A percentile compares a stretch with the other conserved stretches of the same genome.
Evolutionary conservation across 2,329 filamentous ascomycete species (phyloP).

Genomic region (Fusarium solani-melongenae): DNA sequence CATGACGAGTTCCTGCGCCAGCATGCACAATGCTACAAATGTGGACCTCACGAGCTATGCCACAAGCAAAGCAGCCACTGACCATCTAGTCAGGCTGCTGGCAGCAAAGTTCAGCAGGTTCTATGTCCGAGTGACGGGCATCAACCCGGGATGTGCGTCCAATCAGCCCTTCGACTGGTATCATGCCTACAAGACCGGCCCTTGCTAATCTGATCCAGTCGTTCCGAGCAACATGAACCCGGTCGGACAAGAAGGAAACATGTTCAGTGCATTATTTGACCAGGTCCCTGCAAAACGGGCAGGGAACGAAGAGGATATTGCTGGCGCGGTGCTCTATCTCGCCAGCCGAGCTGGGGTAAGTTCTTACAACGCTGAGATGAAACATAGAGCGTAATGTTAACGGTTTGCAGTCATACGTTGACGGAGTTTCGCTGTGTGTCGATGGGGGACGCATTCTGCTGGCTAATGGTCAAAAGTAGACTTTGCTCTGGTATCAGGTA

Average conservation of each 20-base stretch:
- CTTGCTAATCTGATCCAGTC: slow-evolving; percentile 35
- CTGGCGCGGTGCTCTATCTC: slow-evolving; percentile 45
- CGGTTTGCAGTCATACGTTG: slow-evolving; percentile 42
- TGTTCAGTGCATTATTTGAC: slow-evolving; percentile 47
- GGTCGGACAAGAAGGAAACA: slow-evolving; percentile 45
- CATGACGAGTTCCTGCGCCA: slow-evolving; percentile 63
- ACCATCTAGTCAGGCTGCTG: slow-evolving; percentile 61
- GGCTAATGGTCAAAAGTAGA: slow-evolving; percentile 44
- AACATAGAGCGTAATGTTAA: background rate
- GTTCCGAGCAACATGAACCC: slow-evolving; percentile 50
- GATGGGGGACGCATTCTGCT: slow-evolving; percentile 46
- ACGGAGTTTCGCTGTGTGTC: slow-evolving; percentile 46
- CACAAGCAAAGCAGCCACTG: slow-evolving; percentile 62
- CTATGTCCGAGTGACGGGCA: slow-evolving; percentile 47
- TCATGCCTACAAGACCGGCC: background rate
- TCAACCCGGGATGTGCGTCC: slow-evolving; percentile 48
- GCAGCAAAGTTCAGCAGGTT: slow-evolving; percentile 57
- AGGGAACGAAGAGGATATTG: slow-evolving; percentile 47
- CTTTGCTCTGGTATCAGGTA: no score
- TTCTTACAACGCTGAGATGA: background rate
- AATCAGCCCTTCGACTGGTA: no score
- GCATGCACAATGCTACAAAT: slow-evolving; percentile 64
- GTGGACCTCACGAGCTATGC: slow-evolving; percentile 64
- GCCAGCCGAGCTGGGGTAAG: slow-evolving; percentile 47
- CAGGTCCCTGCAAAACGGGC: slow-evolving; percentile 47